These are phyloP conservation scores for Chalciporus sp. DNA, from an alignment of 1,284 basidiomycete genomes.

Conservation along the genomic window DNA sequence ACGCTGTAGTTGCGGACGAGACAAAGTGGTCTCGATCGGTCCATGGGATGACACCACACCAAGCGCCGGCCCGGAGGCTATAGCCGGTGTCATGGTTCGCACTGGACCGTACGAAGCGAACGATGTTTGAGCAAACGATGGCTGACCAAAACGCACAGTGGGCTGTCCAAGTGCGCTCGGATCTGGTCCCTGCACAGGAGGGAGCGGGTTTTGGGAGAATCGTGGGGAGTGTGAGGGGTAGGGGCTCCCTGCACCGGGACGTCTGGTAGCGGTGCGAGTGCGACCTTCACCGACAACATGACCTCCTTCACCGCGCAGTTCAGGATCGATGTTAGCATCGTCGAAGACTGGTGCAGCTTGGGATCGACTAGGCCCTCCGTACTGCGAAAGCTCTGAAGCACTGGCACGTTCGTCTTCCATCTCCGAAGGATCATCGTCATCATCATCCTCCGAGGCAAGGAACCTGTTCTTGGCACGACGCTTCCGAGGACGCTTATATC, in stretches of 20 bases:
- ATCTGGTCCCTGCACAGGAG: slow-evolving; percentile 19
- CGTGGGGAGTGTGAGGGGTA: slow-evolving; percentile 35
- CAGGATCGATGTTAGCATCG: slow-evolving; percentile 40
- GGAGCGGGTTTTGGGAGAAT: slow-evolving; percentile 25
- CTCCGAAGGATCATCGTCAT: slow-evolving; percentile 29
- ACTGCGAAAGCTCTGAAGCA: slow-evolving; percentile 4
- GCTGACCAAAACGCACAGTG: slow-evolving; percentile 24
- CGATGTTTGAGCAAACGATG: slow-evolving; percentile 25
- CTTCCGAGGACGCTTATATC: slow-evolving; percentile 65
- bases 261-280: slow-evolving; percentile 26
- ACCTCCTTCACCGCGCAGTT: slow-evolving; percentile 29
- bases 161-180: slow-evolving; percentile 2
- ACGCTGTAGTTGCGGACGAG: slow-evolving; percentile 1
- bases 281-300: slow-evolving; percentile 38
- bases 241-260: slow-evolving; percentile 23
- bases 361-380: slow-evolving; percentile 4
- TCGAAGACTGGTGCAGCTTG: slow-evolving; percentile 15
- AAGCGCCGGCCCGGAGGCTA: slow-evolving; percentile 15
- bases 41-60: slow-evolving; percentile 6
- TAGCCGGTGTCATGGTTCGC: background rate
- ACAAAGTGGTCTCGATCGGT: background rate
- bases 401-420: slow-evolving; percentile 23
- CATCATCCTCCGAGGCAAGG: slow-evolving; percentile 28
- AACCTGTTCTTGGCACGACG: slow-evolving; percentile 43
- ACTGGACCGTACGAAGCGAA: slow-evolving; percentile 16